Conservation (phyloP, 225 moss, liverwort and hornwort species). For the Anthoceros angustus region DNA sequence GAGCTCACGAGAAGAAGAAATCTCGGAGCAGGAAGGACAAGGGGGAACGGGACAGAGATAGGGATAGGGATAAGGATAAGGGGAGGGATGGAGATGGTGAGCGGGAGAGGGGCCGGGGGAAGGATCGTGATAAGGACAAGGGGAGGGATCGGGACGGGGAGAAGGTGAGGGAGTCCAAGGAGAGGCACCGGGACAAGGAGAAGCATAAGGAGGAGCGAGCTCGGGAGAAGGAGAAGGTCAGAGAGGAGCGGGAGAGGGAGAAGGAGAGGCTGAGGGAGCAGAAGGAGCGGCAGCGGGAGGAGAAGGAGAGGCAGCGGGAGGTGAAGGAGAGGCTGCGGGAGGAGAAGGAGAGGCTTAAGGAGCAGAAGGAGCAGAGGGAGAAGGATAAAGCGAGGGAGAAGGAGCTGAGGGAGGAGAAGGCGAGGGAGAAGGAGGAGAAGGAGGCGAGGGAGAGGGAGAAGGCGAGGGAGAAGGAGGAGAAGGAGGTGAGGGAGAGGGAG, state of each 20-base stretch:
- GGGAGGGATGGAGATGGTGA: constrained; percentile 35
- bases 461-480: no score
- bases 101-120: constrained; percentile 21
- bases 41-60: constrained; percentile 23
- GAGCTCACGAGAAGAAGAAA: constrained; percentile 18
- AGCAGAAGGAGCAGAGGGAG: neutral
- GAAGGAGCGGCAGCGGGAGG: neutral
- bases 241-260: neutral
- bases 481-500: no score
- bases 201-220: neutral
- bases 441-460: no score
- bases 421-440: no score
- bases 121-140: constrained; percentile 11
- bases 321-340: neutral
- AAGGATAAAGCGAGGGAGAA: no score
- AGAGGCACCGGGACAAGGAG: neutral
- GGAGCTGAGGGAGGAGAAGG: no score
- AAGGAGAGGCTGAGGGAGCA: neutral
- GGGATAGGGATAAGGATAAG: constrained; percentile 21
- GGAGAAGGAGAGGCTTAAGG: neutral
- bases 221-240: neutral
- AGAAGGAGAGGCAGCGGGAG: constrained; percentile 4
- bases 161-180: no score
- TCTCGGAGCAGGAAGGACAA: constrained; percentile 17
- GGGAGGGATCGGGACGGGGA: constrained; percentile 8